Percentiles rank a stretch among this genome's conserved stretches.
Evolutionary conservation across 2,329 filamentous ascomycete species (phyloP).

Genomic region (Verticillium nubilum): DNA sequence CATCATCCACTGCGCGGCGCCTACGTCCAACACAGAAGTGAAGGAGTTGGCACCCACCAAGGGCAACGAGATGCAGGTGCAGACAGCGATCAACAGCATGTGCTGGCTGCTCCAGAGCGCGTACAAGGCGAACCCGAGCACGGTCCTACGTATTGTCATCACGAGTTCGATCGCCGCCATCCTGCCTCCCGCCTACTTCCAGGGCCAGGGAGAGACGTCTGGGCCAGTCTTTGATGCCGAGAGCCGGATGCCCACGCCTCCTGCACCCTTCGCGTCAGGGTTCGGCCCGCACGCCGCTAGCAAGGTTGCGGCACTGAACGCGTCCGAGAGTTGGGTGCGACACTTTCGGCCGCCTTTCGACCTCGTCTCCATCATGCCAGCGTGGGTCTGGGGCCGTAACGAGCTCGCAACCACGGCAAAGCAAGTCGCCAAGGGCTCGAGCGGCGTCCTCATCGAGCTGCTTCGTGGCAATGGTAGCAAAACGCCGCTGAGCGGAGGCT

Average conservation of each 20-base stretch:
- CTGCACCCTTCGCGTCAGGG: not conserved
- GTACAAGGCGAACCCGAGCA: constrained; percentile 1
- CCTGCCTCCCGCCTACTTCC: not conserved
- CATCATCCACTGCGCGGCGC: constrained; percentile 26
- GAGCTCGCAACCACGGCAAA: constrained; percentile 21
- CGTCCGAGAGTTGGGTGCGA: constrained; percentile 18
- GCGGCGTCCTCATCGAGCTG: constrained; percentile 23
- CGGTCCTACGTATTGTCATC: constrained; percentile 34
- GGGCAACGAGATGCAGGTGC: not conserved
- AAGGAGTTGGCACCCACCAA: not conserved
- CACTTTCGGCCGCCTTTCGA: constrained; percentile 25
- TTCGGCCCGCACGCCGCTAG: not conserved
- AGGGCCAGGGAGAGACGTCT: not conserved
- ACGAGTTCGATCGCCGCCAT: constrained; percentile 28
- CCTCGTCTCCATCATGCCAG: constrained; percentile 17
- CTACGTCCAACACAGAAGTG: constrained; percentile 5
- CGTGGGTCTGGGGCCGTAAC: constrained; percentile 25
- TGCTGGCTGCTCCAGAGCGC: not conserved
- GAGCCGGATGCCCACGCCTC: not conserved
- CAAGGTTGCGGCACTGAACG: not conserved
- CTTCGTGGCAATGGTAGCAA: constrained; percentile 21
- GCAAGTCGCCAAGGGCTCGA: constrained; percentile 22
- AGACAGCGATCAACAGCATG: not conserved
- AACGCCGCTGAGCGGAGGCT: constrained; percentile 16
- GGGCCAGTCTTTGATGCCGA: not conserved